Evolutionary conservation across 345 rosid genomes (phyloP).

Genomic region (Corchorus capsularis): DNA sequence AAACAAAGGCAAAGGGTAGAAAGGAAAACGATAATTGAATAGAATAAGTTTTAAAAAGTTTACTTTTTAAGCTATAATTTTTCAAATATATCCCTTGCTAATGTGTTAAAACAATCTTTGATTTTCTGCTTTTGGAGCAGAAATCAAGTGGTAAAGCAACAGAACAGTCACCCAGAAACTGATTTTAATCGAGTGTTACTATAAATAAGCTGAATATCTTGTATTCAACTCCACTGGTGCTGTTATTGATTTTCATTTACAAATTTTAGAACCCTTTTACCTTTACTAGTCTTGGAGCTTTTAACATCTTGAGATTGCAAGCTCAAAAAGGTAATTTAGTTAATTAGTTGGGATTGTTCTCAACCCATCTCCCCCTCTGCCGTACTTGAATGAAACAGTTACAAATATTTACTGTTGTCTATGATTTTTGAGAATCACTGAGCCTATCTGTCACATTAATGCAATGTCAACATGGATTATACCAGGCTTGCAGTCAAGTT

Average conservation of each 20-base stretch:
- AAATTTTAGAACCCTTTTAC: neutral
- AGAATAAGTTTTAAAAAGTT: neutral
- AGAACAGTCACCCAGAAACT: neutral
- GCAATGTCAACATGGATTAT: constrained; percentile 37
- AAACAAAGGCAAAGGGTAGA: neutral
- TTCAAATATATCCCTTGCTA: neutral
- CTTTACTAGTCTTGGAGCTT: neutral
- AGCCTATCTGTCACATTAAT: constrained; percentile 20
- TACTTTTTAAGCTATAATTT: neutral
- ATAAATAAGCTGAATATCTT: too few relatives aligned
- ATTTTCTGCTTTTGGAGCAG: neutral
- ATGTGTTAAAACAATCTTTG: neutral
- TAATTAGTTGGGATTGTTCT: neutral
- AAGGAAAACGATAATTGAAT: neutral
- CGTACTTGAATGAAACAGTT: neutral
- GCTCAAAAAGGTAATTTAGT: neutral
- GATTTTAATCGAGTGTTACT: neutral
- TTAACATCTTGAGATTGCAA: neutral
- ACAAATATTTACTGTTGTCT: neutral
- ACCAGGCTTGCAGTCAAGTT: constrained; percentile 70
- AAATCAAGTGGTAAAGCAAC: neutral
- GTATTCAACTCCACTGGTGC: neutral
- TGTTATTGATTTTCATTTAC: neutral
- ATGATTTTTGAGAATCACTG: constrained; percentile 18
- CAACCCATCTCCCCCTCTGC: neutral